phyloP scores from a whole-genome alignment of 2,329 filamentous ascomycete genomes.

The Aspergillus nomiae region DNA sequence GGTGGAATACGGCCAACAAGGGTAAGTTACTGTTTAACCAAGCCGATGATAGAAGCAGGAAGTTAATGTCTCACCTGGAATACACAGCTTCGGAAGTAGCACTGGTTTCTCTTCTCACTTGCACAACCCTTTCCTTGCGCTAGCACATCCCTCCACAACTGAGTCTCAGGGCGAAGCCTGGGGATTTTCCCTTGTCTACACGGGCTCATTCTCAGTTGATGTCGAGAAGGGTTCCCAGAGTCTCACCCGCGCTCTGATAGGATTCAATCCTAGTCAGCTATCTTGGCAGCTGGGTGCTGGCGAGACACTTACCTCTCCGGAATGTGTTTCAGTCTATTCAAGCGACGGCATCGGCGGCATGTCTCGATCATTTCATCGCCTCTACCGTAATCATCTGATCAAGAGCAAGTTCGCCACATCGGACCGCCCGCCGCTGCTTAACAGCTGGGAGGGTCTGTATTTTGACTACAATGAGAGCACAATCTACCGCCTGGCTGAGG shows the following conservation, averaged over 20 bases:
- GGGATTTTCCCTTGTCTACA: constrained; percentile 67
- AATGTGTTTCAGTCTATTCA: constrained; percentile 65
- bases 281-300: constrained; percentile 60
- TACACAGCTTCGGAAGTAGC: constrained; percentile 59
- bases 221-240: constrained; percentile 65
- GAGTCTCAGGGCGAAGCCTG: constrained; percentile 64
- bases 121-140: constrained; percentile 65
- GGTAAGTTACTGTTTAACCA: constrained; percentile 40
- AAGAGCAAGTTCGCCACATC: constrained; percentile 56
- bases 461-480: constrained; percentile 61
- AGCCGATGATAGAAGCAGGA: background rate
- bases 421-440: constrained; percentile 59
- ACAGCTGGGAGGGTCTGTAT: constrained; percentile 66
- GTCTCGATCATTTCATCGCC: constrained; percentile 62
- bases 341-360: constrained; percentile 61
- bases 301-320: constrained; percentile 61
- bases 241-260: constrained; percentile 61
- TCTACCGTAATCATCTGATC: constrained; percentile 65
- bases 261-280: constrained; percentile 62
- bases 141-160: constrained; percentile 60
- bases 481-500: constrained; percentile 57
- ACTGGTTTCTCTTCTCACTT: constrained; percentile 65
- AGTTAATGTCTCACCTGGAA: constrained; percentile 23
- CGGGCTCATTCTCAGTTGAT: constrained; percentile 63
- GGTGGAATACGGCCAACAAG: constrained; percentile 59